Evolutionary conservation across 345 rosid genomes (phyloP).

Genomic region (Eucalyptus microcorys): DNA sequence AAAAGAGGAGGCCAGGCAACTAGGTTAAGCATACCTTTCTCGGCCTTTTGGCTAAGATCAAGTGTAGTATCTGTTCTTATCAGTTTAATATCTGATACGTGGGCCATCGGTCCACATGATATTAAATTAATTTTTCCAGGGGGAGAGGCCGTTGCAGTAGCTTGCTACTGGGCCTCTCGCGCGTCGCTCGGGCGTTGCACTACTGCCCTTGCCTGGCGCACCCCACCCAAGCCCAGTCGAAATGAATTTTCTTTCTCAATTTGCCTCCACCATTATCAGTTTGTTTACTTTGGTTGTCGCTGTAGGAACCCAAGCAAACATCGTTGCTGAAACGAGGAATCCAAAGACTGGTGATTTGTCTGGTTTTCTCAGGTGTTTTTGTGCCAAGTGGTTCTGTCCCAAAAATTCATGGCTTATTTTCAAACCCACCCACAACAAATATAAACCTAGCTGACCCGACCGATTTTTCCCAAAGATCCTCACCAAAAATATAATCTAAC

Average conservation of each 20-base stretch:
- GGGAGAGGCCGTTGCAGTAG: background rate
- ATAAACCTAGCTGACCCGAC: too few relatives aligned
- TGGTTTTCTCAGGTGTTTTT: too few relatives aligned
- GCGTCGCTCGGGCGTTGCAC: conserved; percentile 2
- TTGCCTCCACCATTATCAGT: fast-evolving
- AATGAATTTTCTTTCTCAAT: background rate
- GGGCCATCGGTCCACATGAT: conserved; percentile 21
- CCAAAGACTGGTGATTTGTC: too few relatives aligned
- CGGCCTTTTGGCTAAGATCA: conserved; percentile 65
- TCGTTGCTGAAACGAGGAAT: too few relatives aligned
- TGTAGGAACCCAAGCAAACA: too few relatives aligned
- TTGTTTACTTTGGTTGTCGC: too few relatives aligned
- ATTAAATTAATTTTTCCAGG: conserved; percentile 12
- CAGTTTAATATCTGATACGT: conserved; percentile 46
- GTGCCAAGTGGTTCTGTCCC: too few relatives aligned
- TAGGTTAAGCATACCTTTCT: conserved; percentile 2
- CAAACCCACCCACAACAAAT: too few relatives aligned
- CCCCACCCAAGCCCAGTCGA: background rate
- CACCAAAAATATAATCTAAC: too few relatives aligned
- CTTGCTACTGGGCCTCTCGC: background rate
- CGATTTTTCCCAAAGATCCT: too few relatives aligned
- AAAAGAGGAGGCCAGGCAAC: fast-evolving
- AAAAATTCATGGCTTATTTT: too few relatives aligned
- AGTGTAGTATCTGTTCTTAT: conserved; percentile 52
- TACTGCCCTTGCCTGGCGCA: background rate